These are phyloP conservation scores for Stenocarpella maydis DNA, from an alignment of 2,329 filamentous ascomycete genomes.

Conservation along the genomic window DNA sequence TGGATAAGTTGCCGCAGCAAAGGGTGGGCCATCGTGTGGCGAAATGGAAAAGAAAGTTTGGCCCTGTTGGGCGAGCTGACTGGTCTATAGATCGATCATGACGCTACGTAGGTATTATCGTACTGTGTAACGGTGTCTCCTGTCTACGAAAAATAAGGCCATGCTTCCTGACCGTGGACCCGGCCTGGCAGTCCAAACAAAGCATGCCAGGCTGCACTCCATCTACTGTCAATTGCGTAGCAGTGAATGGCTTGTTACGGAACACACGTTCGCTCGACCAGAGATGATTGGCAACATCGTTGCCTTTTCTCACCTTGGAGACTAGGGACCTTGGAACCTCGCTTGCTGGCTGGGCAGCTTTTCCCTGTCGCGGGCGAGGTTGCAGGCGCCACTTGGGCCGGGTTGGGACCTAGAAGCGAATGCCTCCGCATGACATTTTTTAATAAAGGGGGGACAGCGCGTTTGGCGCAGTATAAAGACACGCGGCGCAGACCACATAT, in stretches of 20 bases:
- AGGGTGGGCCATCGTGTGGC: neutral
- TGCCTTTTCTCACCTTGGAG: neutral
- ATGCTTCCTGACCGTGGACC: neutral
- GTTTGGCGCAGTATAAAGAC: neutral
- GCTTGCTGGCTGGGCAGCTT: neutral
- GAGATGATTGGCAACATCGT: neutral
- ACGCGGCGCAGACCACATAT: neutral
- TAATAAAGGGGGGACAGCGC: neutral
- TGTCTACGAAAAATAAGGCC: neutral
- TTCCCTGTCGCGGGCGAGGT: neutral
- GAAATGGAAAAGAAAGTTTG: neutral
- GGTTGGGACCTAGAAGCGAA: constrained; percentile 7
- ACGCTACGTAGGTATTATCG: neutral
- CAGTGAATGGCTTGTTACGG: too few species aligned
- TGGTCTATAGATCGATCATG: neutral
- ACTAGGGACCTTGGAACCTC: neutral
- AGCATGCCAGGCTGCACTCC: neutral
- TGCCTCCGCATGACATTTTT: neutral
- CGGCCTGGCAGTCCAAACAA: neutral
- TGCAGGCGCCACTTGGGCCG: constrained; percentile 16
- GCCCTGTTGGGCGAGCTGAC: neutral
- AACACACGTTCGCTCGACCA: neutral
- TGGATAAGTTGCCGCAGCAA: neutral
- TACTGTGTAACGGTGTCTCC: too few species aligned
- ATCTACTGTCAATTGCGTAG: neutral